Base-by-base conservation (phyloP, 768 basidiomycete genomes). In the Piloderma croceum region DNA sequence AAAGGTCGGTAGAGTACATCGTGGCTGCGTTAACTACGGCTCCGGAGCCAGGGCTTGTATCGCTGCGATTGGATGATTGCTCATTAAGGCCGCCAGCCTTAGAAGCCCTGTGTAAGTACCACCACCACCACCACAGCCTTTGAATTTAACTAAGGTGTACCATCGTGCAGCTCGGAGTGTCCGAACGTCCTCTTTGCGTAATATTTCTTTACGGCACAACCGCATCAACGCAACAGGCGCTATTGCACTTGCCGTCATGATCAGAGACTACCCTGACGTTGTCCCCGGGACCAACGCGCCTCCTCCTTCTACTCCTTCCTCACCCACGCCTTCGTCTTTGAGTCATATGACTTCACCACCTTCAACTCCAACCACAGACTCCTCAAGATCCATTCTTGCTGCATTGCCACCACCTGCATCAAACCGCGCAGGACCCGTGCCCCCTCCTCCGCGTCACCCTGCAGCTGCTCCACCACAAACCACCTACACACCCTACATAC, bases 241-340 rank as follows among this genome's bases (percentile, higher is more conserved):
- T 6, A 90, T 98, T 5, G 87, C 91, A 0, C 71, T 98, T 10
- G 92, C 94, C 0, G 73, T 96, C 38, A 93, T 99, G 90, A 92
- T 97, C 47, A 79, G 88, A 38, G 94, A 99, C 60, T 98, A 97
- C 56, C 89, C 90, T 3, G 90, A 96, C 48, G 71, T 83, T 31
- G 74, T 81, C 6, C 67, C 72, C 21, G 54, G 54, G 15, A 54
- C 62, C 6, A 37, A 62, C 22, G 58, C 68, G 1, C 55, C 68
- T 2, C 45, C 56, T 2, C 43, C 63, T 17, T 15, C 36, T 3
- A 7, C 25, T 15, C 36, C 10, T 24, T 49, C 39, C 27, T 40
- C 37, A 25, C 33, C 44, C 11, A 41, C 41, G 24, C 43, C 13
- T 9, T 6, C 27, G 13, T 19, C 33, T 21, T n/a, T n/a, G n/a